Base-by-base conservation (phyloP, 306 rosid species). In the Dryas alaskensis region DNA sequence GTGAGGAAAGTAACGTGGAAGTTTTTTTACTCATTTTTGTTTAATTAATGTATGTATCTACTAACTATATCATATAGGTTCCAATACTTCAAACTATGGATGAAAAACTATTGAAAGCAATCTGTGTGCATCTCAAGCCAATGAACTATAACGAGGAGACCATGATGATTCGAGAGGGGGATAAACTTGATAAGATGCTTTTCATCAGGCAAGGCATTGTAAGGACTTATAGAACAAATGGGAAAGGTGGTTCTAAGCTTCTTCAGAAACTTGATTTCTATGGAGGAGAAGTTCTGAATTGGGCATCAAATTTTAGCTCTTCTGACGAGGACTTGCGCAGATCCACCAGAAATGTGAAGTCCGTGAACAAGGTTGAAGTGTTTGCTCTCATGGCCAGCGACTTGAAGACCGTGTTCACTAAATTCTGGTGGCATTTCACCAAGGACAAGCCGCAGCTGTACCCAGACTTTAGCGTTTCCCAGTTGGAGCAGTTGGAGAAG, bases 291-390 rank as follows among this genome's bases (percentile, higher is more conserved):
- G 62, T 69, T 53, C 40, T 69, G 3, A 39, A 39, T 0, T 82
- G 89, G 86, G 86, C 81, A 42, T 74, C 81, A 54, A 84, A 78
- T 49, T 82, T 82, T 13, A 73, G 65, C 71, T 58, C 73, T 67
- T 61, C 67, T 53, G 48, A 80, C 10, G 73, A 80, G 22, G 22
- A 22, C 69, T 82, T 74, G 57, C 84, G 84, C 17, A 74, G 54
- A 45, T 82, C 89, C 10, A 67, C 83, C 0, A 80, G 79, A 76
- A 83, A 80, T 3, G 85, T 80, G 17, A 75, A 57, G 40, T 73
- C 84, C 25, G 44, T 76, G 8, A 14, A 54, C 62, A 78, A 79
- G 60, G 89, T 82, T 2, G 89, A 85, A 77, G 73, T 70, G 8
- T 42, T 12, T 62, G 67, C 3, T 12, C 67, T 12, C 0, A 31